phyloP scores from a whole-genome alignment of 306 rosid species.

The Hippophae rhamnoides region DNA sequence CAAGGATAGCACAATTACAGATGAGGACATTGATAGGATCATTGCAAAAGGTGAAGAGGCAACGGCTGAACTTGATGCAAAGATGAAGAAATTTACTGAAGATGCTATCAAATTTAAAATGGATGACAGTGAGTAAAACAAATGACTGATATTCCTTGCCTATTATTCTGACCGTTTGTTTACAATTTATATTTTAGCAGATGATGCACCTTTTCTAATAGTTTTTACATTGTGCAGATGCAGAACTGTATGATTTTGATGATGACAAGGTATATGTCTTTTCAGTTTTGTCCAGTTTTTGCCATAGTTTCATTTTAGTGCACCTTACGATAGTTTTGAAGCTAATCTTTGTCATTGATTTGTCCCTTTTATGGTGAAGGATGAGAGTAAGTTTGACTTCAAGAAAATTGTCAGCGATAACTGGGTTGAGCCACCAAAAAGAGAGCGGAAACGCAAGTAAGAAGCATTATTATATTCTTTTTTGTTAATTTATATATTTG shows the following conservation, averaged over 20 bases:
- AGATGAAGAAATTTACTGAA: slow-evolving; percentile 99
- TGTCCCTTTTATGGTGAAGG: slow-evolving; percentile 33
- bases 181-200: not conserved
- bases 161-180: not conserved
- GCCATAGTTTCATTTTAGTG: not conserved
- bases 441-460: slow-evolving; percentile 98
- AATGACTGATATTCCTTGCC: not conserved
- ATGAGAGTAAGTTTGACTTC: slow-evolving; percentile 81
- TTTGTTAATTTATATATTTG: slow-evolving; percentile 1
- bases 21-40: slow-evolving; percentile 93
- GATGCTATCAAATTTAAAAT: slow-evolving; percentile 97
- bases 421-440: slow-evolving; percentile 94
- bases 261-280: slow-evolving; percentile 65
- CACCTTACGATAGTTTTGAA: slow-evolving; percentile 11
- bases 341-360: not conserved
- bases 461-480: slow-evolving; percentile 1
- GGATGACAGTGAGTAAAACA: slow-evolving; percentile 75
- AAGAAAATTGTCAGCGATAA: slow-evolving; percentile 92
- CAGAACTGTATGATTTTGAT: slow-evolving; percentile 93
- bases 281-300: not conserved
- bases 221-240: slow-evolving; percentile 46
- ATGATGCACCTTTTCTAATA: slow-evolving; percentile 16
- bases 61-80: slow-evolving; percentile 94
- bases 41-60: slow-evolving; percentile 98
- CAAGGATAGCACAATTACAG: slow-evolving; percentile 92